These are phyloP conservation scores for Solanum pinnatisectum DNA, from an alignment of 257 asterid species.

Conservation along the genomic window DNA sequence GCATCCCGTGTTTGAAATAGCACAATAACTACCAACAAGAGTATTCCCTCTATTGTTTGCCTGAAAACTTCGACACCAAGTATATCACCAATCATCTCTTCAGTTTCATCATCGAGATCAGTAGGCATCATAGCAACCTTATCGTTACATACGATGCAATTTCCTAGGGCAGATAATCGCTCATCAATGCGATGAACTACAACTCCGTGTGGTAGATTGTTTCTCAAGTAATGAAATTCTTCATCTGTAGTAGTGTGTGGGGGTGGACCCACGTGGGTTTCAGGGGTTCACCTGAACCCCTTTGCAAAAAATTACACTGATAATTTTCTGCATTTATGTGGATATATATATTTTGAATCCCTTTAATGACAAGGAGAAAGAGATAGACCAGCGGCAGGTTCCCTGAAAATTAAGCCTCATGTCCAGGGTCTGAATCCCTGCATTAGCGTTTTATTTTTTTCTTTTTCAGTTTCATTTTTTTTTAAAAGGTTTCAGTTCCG, in stretches of 20 bases:
- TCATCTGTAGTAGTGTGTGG: background rate
- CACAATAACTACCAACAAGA: background rate
- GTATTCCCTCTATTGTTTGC: background rate
- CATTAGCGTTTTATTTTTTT: too few relatives aligned
- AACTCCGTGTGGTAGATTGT: background rate
- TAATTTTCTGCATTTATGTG: too few relatives aligned
- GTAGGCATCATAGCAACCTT: background rate
- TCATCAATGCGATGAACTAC: background rate
- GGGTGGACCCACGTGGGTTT: too few relatives aligned
- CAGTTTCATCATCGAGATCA: background rate
- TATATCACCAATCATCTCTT: background rate
- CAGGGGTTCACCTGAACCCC: too few relatives aligned
- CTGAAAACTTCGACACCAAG: background rate
- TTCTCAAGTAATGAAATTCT: background rate
- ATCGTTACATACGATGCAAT: background rate
- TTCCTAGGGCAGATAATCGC: background rate
- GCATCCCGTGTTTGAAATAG: background rate
- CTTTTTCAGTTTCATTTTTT: too few relatives aligned
- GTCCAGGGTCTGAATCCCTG: too few relatives aligned
- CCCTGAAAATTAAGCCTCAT: too few relatives aligned
- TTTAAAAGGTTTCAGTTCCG: too few relatives aligned
- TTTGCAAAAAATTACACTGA: too few relatives aligned
- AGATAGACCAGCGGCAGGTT: too few relatives aligned
- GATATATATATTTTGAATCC: too few relatives aligned
- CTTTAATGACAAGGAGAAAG: too few relatives aligned